Evolutionary conservation across 495 filamentous ascomycete genomes (phyloP).

Genomic region (Lineolata rhizophorae): DNA sequence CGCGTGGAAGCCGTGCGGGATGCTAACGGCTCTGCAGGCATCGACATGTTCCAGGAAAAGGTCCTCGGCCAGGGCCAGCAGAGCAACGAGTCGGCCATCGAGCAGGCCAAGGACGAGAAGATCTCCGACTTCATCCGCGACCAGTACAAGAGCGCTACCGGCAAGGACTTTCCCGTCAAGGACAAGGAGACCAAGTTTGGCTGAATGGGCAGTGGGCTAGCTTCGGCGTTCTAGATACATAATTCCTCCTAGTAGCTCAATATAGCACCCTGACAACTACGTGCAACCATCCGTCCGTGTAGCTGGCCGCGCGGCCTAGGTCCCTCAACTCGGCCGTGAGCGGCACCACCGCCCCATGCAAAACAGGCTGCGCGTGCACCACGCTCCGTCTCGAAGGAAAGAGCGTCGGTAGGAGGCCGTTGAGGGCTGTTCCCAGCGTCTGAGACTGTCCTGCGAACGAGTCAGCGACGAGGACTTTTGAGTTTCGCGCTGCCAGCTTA

Average conservation of each 20-base stretch:
- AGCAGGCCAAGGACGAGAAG: constrained; percentile 55
- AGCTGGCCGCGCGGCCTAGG: constrained; percentile 55
- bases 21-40: too few species aligned
- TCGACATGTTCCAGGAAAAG: constrained; percentile 47
- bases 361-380: constrained; percentile 71
- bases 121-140: constrained; percentile 28
- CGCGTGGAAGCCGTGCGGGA: too few species aligned
- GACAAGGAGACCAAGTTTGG: constrained; percentile 32
- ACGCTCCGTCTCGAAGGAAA: constrained; percentile 75
- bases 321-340: constrained; percentile 72
- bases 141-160: constrained; percentile 37
- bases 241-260: too few species aligned
- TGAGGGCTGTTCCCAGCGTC: constrained; percentile 65
- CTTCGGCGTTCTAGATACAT: too few species aligned
- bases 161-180: constrained; percentile 38
- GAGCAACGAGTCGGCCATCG: constrained; percentile 44
- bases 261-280: constrained; percentile 57
- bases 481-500: constrained; percentile 3
- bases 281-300: constrained; percentile 84
- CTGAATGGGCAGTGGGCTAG: constrained; percentile 1
- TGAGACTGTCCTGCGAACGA: constrained; percentile 35
- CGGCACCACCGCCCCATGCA: constrained; percentile 74
- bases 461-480: constrained; percentile 42
- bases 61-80: constrained; percentile 41
- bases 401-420: constrained; percentile 51